Percentiles rank a stretch among this genome's conserved stretches.
phyloP scores from a whole-genome alignment of 257 asterid species.

The Eucommia ulmoides region DNA sequence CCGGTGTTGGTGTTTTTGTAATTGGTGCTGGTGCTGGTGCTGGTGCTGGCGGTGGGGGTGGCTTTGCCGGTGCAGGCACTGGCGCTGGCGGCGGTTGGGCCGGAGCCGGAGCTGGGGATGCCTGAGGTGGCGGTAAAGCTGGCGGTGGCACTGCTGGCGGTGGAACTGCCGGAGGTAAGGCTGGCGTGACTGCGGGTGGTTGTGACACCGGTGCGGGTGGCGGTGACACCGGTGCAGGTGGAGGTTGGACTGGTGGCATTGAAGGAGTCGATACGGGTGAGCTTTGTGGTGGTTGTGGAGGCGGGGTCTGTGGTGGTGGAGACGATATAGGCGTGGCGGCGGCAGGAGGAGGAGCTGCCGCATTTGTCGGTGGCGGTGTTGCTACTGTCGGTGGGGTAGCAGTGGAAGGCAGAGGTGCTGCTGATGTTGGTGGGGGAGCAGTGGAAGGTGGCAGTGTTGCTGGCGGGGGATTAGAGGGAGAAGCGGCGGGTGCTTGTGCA shows the following conservation, averaged over 20 bases:
- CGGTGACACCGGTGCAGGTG: constrained; percentile 45
- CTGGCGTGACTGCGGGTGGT: too few species aligned
- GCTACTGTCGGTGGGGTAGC: constrained; percentile 6
- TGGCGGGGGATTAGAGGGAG: constrained; percentile 42
- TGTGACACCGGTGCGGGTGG: constrained; percentile 47
- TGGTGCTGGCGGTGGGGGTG: constrained; percentile 35
- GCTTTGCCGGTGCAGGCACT: constrained; percentile 31
- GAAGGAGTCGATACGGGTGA: constrained; percentile 33
- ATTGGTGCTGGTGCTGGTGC: constrained; percentile 47
- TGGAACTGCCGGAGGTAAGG: constrained; percentile 18
- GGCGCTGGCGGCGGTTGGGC: constrained; percentile 36
- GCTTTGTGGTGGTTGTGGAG: constrained; percentile 18
- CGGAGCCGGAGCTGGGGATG: constrained; percentile 28
- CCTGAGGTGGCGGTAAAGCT: constrained; percentile 28
- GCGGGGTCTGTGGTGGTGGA: constrained; percentile 25
- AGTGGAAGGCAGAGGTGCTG: constrained; percentile 12
- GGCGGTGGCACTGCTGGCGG: constrained; percentile 50
- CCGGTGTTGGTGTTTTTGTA: constrained; percentile 26
- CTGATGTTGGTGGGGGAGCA: constrained; percentile 14
- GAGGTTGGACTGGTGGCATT: neutral
- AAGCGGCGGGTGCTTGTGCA: constrained; percentile 78
- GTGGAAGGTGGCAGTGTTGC: constrained; percentile 21
- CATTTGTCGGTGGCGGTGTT: constrained; percentile 24
- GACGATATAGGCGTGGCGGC: constrained; percentile 24
- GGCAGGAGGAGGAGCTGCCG: constrained; percentile 21